A percentile compares a stretch with the other conserved stretches of the same genome.
Evolutionary conservation across 1,284 basidiomycete genomes (phyloP).

Genomic region (Laetiporus sulphureus): DNA sequence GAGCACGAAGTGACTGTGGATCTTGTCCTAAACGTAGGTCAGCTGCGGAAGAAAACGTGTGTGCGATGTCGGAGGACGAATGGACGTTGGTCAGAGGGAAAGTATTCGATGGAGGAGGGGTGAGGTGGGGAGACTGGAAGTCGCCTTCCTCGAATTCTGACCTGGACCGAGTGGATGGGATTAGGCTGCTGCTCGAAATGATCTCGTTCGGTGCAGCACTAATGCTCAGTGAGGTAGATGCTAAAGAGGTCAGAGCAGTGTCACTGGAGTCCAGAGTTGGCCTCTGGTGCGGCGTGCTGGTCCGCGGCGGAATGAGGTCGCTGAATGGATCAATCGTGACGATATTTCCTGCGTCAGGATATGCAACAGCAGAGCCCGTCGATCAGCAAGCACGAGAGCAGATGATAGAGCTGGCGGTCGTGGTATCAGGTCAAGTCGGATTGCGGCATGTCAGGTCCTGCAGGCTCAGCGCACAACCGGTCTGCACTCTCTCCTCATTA

Average conservation of each 20-base stretch:
- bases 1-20: slow-evolving; percentile 45
- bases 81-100: slow-evolving; percentile 21
- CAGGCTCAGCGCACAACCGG: slow-evolving; percentile 7
- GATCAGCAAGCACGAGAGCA: slow-evolving; percentile 9
- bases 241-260: slow-evolving; percentile 18
- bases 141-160: slow-evolving; percentile 54
- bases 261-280: slow-evolving; percentile 40
- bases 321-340: slow-evolving; percentile 69
- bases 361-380: slow-evolving; percentile 10
- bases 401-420: slow-evolving; percentile 15
- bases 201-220: slow-evolving; percentile 13
- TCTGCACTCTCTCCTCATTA: slow-evolving; percentile 10
- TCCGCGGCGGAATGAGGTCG: slow-evolving; percentile 48
- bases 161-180: slow-evolving; percentile 58
- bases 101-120: slow-evolving; percentile 20
- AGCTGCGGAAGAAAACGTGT: slow-evolving; percentile 8
- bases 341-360: slow-evolving; percentile 9
- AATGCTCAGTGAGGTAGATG: slow-evolving; percentile 21
- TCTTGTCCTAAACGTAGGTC: slow-evolving; percentile 27
- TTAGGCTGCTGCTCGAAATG: slow-evolving; percentile 31
- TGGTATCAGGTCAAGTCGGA: slow-evolving; percentile 16
- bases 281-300: slow-evolving; percentile 34
- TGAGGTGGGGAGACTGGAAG: slow-evolving; percentile 16
- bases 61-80: slow-evolving; percentile 16
- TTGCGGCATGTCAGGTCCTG: slow-evolving; percentile 12